phyloP scores from a whole-genome alignment of 1,139 yeast genomes.

The Zhuliangozyma blackwelliae region DNA sequence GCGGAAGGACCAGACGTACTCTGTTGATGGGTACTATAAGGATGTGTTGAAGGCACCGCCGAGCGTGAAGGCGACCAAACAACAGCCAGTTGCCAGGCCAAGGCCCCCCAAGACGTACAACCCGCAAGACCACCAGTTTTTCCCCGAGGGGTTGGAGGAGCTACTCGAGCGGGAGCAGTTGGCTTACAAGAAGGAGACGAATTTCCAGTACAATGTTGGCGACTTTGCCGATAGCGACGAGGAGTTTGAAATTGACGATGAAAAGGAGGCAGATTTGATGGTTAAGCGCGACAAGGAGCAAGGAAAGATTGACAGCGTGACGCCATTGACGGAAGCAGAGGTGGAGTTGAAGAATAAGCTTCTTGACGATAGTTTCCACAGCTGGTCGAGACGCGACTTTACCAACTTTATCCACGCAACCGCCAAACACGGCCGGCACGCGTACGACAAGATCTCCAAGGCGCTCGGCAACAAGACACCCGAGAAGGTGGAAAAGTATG shows the following conservation, averaged over 20 bases:
- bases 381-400: conserved; percentile 88
- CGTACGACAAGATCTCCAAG: conserved; percentile 55
- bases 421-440: conserved; percentile 74
- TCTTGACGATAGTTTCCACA: conserved; percentile 62
- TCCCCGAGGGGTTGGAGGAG: conserved; percentile 58
- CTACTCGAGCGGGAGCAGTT: conserved; percentile 77
- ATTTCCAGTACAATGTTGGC: conserved; percentile 60
- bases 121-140: conserved; percentile 87
- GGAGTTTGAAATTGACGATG: conserved; percentile 53
- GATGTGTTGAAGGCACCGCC: conserved; percentile 53
- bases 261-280: conserved; percentile 31
- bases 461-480: conserved; percentile 64
- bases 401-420: conserved; percentile 77
- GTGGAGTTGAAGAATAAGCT: conserved; percentile 56
- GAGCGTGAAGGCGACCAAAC: conserved; percentile 4
- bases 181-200: conserved; percentile 67
- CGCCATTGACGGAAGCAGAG: conserved; percentile 76
- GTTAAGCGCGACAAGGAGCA: conserved; percentile 56
- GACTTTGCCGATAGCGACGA: conserved; percentile 53
- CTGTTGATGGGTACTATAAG: conserved; percentile 83
- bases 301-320: conserved; percentile 61
- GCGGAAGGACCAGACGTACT: conserved; percentile 82
- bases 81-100: conserved; percentile 17
- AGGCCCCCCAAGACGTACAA: conserved; percentile 70
- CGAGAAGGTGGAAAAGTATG: conserved; percentile 67